These are phyloP conservation scores for Dactylellina parvicollis DNA, from an alignment of 2,329 filamentous ascomycete genomes.

Conservation along the genomic window DNA sequence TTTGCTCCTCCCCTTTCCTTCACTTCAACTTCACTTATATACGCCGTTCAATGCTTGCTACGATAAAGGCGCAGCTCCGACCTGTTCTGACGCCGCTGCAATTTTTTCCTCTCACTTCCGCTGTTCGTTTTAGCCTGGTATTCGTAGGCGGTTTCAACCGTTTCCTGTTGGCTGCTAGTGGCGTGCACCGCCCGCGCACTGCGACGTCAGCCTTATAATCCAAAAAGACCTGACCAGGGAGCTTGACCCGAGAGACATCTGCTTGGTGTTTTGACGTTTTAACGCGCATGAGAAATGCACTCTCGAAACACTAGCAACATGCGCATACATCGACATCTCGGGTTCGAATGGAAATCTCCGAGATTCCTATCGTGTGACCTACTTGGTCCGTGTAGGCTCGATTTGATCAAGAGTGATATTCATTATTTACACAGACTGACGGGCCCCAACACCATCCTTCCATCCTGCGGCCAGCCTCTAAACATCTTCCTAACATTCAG, in stretches of 20 bases:
- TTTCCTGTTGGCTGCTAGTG: slow-evolving; percentile 4
- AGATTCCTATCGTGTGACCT: neutral
- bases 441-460: neutral
- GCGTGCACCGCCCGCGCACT: neutral
- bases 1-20: neutral
- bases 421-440: slow-evolving; percentile 37
- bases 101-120: neutral
- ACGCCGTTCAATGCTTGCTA: no score
- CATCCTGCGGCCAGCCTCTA: neutral
- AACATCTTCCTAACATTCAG: neutral
- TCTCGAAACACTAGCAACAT: neutral
- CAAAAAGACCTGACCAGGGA: neutral
- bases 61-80: neutral
- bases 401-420: slow-evolving; percentile 30
- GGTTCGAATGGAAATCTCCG: neutral
- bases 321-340: neutral
- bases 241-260: neutral
- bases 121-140: slow-evolving; percentile 6
- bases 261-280: neutral
- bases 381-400: neutral
- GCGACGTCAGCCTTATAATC: neutral
- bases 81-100: neutral
- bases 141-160: neutral
- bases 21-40: neutral
- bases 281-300: neutral